A percentile compares a stretch with the other conserved stretches of the same genome.
phyloP scores from a whole-genome alignment of 176 grass and related monocot species.

The Paspalum vaginatum region DNA sequence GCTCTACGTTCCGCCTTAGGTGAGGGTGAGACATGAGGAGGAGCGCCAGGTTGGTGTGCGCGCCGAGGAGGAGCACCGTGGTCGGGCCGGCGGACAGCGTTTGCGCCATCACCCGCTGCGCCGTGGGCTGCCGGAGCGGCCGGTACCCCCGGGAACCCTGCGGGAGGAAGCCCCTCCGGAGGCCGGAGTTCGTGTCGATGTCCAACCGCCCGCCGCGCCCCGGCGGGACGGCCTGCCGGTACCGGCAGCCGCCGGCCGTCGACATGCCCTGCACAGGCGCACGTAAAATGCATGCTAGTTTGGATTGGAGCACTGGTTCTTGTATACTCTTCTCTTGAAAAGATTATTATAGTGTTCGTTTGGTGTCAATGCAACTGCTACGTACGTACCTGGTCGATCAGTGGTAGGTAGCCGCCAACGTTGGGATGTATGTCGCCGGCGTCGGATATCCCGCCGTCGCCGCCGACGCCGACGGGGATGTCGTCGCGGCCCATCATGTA shows the following conservation, averaged over 20 bases:
- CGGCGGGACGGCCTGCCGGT: constrained; percentile 64
- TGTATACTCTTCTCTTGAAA: too few relatives aligned
- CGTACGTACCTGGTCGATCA: constrained; percentile 73
- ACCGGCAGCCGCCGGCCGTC: constrained; percentile 73
- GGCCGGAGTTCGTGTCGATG: constrained; percentile 63
- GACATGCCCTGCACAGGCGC: constrained; percentile 51
- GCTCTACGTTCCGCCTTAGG: constrained; percentile 63
- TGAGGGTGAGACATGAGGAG: constrained; percentile 68
- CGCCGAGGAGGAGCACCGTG: constrained; percentile 66
- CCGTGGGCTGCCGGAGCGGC: constrained; percentile 69
- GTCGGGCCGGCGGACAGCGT: constrained; percentile 54
- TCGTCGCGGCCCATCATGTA: constrained; percentile 92
- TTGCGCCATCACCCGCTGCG: constrained; percentile 68
- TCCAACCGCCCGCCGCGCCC: constrained; percentile 52
- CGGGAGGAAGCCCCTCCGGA: constrained; percentile 64
- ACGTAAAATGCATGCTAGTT: background rate
- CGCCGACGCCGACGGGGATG: constrained; percentile 77
- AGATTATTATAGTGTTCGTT: too few relatives aligned
- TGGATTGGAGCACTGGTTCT: too few relatives aligned
- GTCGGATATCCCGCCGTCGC: constrained; percentile 65
- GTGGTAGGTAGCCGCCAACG: constrained; percentile 79
- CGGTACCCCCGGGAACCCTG: constrained; percentile 56
- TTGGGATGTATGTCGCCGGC: constrained; percentile 44
- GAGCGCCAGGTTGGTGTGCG: constrained; percentile 72
- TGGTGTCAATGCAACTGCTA: too few relatives aligned